A percentile compares a stretch with the other conserved stretches of the same genome.
phyloP scores from a whole-genome alignment of 2,329 filamentous ascomycete genomes.

The Penicillium olsonii region DNA sequence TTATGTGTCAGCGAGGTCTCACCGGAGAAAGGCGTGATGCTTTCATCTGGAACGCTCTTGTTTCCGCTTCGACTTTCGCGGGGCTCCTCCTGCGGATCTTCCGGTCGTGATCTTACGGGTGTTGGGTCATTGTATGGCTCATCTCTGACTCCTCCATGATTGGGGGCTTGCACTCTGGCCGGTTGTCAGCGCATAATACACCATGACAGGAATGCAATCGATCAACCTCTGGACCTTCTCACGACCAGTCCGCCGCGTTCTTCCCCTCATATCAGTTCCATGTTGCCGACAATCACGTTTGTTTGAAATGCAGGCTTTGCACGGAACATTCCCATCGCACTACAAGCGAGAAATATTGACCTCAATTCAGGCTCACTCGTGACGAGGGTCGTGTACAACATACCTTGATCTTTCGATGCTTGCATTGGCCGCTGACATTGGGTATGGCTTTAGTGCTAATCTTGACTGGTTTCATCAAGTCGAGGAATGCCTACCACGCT shows the following conservation, averaged over 20 bases:
- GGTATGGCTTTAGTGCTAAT: background rate
- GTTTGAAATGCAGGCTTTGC: conserved; percentile 15
- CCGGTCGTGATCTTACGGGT: background rate
- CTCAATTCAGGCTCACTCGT: no score
- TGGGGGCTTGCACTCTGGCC: background rate
- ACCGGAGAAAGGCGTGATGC: conserved; percentile 16
- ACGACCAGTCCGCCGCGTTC: conserved; percentile 5
- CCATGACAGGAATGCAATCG: no score
- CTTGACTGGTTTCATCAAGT: background rate
- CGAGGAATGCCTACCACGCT: conserved; percentile 20
- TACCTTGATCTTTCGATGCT: conserved; percentile 24
- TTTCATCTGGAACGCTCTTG: background rate
- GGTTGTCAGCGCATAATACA: no score
- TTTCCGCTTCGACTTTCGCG: background rate
- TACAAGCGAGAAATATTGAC: background rate
- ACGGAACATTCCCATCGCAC: conserved; percentile 23
- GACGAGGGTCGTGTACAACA: background rate
- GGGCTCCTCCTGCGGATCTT: background rate
- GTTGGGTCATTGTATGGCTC: background rate
- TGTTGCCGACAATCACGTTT: conserved; percentile 8
- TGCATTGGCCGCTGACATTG: conserved; percentile 16
- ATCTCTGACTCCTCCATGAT: no score
- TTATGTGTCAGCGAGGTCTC: conserved; percentile 25
- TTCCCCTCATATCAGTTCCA: conserved; percentile 18
- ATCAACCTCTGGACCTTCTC: no score